Evolutionary conservation across 2,329 filamentous ascomycete genomes (phyloP), one percentile per base, ranked within the genome.

Genomic region (Beauveria varroae): DNA sequence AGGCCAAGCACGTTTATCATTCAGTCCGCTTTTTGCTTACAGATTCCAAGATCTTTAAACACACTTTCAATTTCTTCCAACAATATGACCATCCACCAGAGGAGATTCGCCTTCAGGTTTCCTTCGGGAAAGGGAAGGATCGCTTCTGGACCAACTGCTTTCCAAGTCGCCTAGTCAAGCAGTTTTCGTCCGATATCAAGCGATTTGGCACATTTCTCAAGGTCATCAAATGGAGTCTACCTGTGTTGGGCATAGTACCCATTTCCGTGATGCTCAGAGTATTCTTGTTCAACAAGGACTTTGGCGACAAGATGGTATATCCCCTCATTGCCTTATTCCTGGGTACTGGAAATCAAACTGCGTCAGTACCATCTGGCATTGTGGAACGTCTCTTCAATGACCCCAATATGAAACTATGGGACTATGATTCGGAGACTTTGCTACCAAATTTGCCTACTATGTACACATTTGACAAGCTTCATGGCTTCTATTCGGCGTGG

Each of bases 241-340:
- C 85, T 1, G 68, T 87, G 37, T 78, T 87, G 52, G 84, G 82
- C 0, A 70, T 88, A 3, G 68, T 88, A 1, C 85, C 85, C 0
- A 85, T 91, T 67, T 85, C 83, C 63, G 72, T 85, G 40, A 80
- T 91, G 70, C 78, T 91, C 66, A 83, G 82, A 61, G 71, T 90
- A 56, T 90, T 89, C 72, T 75, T 84, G 61, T 91, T 91, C 73
- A 86, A 79, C 61, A 79, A 82, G 10, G 86, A 89, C 60, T 92
- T 91, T 68, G 82, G 82, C 18, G 86, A 91, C 67, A 85, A 84
- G 41, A 86, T 91, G 72, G 85, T 88, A 0, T 79, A 89, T 62
- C 88, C 88, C 1, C 82, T 91, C 70, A 82, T 90, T 37, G 88
- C 88, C 0, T 75, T 91, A 1, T 91, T 92, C 68, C 76, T 91